Evolutionary conservation across 2,329 filamentous ascomycete species (phyloP), one percentile per base, ranked within the genome.

Genomic region (Verticillium dahliae): DNA sequence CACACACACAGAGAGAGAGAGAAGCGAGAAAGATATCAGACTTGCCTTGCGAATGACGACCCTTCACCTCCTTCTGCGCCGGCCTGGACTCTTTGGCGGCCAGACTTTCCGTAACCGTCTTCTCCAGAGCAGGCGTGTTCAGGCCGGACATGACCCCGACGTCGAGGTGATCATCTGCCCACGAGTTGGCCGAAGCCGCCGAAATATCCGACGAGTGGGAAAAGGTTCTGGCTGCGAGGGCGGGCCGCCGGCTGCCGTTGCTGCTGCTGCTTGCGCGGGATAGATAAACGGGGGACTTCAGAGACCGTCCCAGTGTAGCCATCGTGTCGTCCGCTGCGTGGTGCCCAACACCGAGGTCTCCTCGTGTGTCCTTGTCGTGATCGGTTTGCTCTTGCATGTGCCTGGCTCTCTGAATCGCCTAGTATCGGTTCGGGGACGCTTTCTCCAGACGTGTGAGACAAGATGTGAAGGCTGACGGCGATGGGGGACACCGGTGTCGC

Each of bases 201-300:
- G 78, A 80, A n/a, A 74, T 65, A 55, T 81, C 78, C 50, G 80
- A 80, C 13, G 79, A 80, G 68, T 73, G 78, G 60, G 81, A 82
- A 63, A 79, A 70, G 55, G 74, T 76, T 61, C 77, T 77, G 58
- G 74, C 72, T 27, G 77, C 71, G 68, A 78, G 78, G 50, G 72
- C 71, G 39, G 80, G 81, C 52, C 80, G 76, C 63, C 78, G 73
- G 18, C 70, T 68, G 45, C 18, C 18, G 45, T 27, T 52, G 45
- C 45, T 52, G 18, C n/a, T 52, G 18, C 45, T 52, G 45, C 45
- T 52, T 6, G 45, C 45, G 56, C 77, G 75, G 60, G 79, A 73
- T 38, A 80, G 71, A 65, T 78, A 80, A 31, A 74, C 74, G 50
- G 79, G 72, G 7, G 79, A 75, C 66, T 81, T 80, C 70, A 84